Evolutionary conservation across 352 stramenopile species (phyloP).

Genomic region (Phytophthora pinifolia): DNA sequence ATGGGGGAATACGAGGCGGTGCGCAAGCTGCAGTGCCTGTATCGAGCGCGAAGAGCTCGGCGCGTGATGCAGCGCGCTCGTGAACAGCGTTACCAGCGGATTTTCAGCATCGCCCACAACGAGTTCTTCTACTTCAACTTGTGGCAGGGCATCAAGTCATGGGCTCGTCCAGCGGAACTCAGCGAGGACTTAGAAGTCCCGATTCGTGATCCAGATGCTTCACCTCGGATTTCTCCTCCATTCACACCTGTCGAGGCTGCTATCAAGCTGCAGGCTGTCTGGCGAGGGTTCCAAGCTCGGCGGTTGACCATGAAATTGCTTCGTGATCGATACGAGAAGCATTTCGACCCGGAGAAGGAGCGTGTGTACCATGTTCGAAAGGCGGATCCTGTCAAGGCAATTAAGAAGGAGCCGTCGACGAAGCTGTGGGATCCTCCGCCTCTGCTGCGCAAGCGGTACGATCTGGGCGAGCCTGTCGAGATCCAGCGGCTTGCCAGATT

Average conservation of each 20-base stretch:
- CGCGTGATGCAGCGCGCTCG: constrained; percentile 51
- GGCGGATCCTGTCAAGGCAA: neutral
- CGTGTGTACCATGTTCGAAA: constrained; percentile 49
- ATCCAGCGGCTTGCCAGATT: constrained; percentile 49
- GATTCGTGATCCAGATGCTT: constrained; percentile 69
- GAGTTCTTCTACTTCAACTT: constrained; percentile 82
- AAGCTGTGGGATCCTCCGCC: constrained; percentile 37
- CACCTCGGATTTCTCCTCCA: constrained; percentile 45
- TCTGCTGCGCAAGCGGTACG: constrained; percentile 53
- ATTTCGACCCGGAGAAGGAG: constrained; percentile 61
- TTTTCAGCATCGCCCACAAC: constrained; percentile 77
- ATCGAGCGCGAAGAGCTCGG: constrained; percentile 48
- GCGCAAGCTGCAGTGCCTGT: constrained; percentile 74
- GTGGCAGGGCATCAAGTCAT: constrained; percentile 51
- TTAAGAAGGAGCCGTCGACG: constrained; percentile 17
- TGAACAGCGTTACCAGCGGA: constrained; percentile 65
- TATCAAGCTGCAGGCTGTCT: constrained; percentile 44
- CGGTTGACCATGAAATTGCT: constrained; percentile 32
- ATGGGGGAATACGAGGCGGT: constrained; percentile 76
- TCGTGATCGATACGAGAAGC: constrained; percentile 58
- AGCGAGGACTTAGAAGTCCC: constrained; percentile 50
- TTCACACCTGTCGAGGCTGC: constrained; percentile 57
- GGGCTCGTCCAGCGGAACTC: constrained; percentile 46
- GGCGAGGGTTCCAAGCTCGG: constrained; percentile 34
- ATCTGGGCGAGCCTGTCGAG: constrained; percentile 67